Percentiles rank a stretch among this genome's conserved stretches.
Conservation (phyloP, 768 basidiomycete genomes). For the Suillus brevipes region DNA sequence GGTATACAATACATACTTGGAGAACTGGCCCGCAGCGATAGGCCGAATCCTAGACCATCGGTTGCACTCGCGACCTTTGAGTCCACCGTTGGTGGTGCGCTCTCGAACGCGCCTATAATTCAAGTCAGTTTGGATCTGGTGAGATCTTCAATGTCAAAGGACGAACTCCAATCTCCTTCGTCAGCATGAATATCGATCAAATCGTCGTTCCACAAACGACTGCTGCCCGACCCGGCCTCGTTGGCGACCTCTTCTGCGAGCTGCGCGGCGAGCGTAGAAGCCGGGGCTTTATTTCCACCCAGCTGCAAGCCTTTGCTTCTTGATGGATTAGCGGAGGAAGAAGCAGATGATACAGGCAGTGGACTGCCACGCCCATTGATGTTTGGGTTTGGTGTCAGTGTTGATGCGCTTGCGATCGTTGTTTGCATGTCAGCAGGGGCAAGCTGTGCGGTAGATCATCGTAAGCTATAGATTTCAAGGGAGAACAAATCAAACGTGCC, state of each 20-base stretch:
- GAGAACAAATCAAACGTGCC: slow-evolving; percentile 37
- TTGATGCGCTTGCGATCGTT: slow-evolving; percentile 49
- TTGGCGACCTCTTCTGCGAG: slow-evolving; percentile 57
- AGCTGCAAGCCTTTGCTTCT: slow-evolving; percentile 69
- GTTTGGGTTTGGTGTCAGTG: slow-evolving; percentile 44
- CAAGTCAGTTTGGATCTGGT: not conserved
- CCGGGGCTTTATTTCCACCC: slow-evolving; percentile 51
- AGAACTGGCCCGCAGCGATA: slow-evolving; percentile 6
- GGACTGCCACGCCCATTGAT: slow-evolving; percentile 6
- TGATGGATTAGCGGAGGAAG: slow-evolving; percentile 23
- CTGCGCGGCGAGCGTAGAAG: slow-evolving; percentile 48
- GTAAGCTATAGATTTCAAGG: not conserved
- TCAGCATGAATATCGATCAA: slow-evolving; percentile 94
- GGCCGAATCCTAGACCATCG: slow-evolving; percentile 28
- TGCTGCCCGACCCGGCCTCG: slow-evolving; percentile 30
- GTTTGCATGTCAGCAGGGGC: slow-evolving; percentile 72
- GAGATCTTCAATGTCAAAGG: not conserved
- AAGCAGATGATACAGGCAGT: not conserved
- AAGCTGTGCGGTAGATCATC: slow-evolving; percentile 43
- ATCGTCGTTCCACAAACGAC: slow-evolving; percentile 75
- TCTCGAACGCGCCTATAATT: slow-evolving; percentile 74
- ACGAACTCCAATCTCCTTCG: slow-evolving; percentile 91
- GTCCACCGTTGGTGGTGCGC: slow-evolving; percentile 37
- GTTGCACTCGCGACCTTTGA: slow-evolving; percentile 23
- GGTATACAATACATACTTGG: not conserved